Evolutionary conservation across 164 flowering plant genomes (phyloP), one percentile per base, ranked within the genome.

Genomic region (Chloranthus sessilifolius): DNA sequence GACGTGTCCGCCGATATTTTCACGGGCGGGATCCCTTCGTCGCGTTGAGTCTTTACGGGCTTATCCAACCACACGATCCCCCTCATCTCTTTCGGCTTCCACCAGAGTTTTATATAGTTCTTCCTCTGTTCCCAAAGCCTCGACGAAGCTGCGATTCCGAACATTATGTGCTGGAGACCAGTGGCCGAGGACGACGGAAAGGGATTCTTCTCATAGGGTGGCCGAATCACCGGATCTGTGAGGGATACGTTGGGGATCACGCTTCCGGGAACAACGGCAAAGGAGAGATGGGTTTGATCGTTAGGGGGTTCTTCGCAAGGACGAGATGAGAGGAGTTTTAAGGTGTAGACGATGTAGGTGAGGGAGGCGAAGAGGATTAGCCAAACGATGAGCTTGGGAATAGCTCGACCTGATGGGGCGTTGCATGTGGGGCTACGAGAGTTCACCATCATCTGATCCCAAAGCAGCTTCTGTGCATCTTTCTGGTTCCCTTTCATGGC

Each of bases 321-420:
- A 3, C 21, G 8, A 10, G 26, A n/a, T 11, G 17, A 17, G 31
- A 84, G 64, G 47, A 85, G 76, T 62, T 76, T 85, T 27, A 83
- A 53, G 1, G 95, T 77, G 79, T 87, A 87, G 50, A 79, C 66
- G 15, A 82, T 50, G 52, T 84, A 90, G 19, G 94, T 74, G 46
- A 74, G 60, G 12, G 83, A 77, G 50, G 82, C 67, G 60, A 74
- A 66, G 51, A 82, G 64, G 68, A 87, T 73, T 15, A 82, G 66
- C 62, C 68, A 81, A 16, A 79, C 47, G 72, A 90, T 53, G 17
- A 87, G 73, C 61, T 68, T 81, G 3, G 85, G 14, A n/a, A n/a
- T n/a, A n/a, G n/a, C n/a, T n/a, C n/a, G n/a, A n/a, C n/a, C n/a
- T n/a, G n/a, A n/a, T n/a, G n/a, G n/a, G n/a, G n/a, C n/a, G n/a